Evolutionary conservation across 2,329 filamentous ascomycete genomes (phyloP).

Genomic region (Penicillium olsonii): DNA sequence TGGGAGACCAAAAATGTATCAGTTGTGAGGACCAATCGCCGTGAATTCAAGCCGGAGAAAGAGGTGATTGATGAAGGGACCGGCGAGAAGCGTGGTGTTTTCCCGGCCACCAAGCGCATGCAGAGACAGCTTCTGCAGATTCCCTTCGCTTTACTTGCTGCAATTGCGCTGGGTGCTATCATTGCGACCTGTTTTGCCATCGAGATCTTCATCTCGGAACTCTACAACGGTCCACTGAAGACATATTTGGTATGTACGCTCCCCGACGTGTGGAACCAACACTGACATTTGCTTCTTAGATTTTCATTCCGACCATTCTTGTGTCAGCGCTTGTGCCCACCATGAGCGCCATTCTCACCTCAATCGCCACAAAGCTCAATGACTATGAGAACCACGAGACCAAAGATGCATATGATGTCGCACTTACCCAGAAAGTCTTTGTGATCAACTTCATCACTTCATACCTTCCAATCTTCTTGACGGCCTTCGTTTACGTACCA

Average conservation of each 20-base stretch:
- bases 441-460: slow-evolving; percentile 98
- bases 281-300: slow-evolving; percentile 48
- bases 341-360: slow-evolving; percentile 77
- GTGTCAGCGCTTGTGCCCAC: slow-evolving; percentile 80
- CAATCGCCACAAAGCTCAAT: slow-evolving; percentile 75
- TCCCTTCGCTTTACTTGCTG: slow-evolving; percentile 80
- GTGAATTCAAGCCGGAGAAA: slow-evolving; percentile 77
- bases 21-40: slow-evolving; percentile 73
- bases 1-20: slow-evolving; percentile 91
- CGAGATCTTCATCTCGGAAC: slow-evolving; percentile 94
- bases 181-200: slow-evolving; percentile 90
- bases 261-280: slow-evolving; percentile 2
- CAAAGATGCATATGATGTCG: slow-evolving; percentile 75
- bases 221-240: slow-evolving; percentile 90
- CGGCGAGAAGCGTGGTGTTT: slow-evolving; percentile 75
- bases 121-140: slow-evolving; percentile 80
- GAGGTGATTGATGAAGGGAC: slow-evolving; percentile 78
- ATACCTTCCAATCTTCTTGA: slow-evolving; percentile 85
- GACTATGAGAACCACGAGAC: slow-evolving; percentile 93
- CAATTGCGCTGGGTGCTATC: slow-evolving; percentile 74
- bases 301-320: slow-evolving; percentile 86
- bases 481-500: slow-evolving; percentile 91
- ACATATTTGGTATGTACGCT: slow-evolving; percentile 66
- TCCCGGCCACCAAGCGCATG: slow-evolving; percentile 76
- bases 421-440: slow-evolving; percentile 90